Conservation (phyloP, 2,329 filamentous ascomycete genomes). For the Epicoccum sorghinum region DNA sequence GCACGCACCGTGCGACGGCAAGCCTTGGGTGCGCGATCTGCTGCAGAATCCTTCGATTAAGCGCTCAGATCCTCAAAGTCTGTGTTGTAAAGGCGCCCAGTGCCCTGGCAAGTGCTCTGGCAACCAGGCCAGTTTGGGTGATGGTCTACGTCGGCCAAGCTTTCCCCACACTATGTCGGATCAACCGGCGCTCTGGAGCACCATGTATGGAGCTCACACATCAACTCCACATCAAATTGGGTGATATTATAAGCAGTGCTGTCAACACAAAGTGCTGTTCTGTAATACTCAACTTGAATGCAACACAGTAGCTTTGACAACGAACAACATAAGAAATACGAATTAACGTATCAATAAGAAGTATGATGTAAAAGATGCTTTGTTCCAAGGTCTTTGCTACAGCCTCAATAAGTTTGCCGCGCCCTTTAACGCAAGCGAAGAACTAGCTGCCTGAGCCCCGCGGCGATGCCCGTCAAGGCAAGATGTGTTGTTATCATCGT, state of each 20-base stretch:
- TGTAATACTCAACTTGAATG: no score
- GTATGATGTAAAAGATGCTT: neutral
- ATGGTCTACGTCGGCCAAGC: constrained; percentile 43
- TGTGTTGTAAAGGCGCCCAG: constrained; percentile 19
- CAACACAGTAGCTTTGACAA: no score
- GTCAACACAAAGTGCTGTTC: neutral
- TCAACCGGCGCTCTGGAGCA: constrained; percentile 25
- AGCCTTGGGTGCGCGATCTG: constrained; percentile 22
- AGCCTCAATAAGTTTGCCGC: constrained; percentile 22
- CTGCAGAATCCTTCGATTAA: constrained; percentile 26
- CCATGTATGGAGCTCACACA: constrained; percentile 26
- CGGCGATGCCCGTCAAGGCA: constrained; percentile 22
- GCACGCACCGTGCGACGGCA: constrained; percentile 20
- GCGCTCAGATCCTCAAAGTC: constrained; percentile 26
- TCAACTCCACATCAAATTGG: neutral
- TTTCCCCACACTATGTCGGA: constrained; percentile 35
- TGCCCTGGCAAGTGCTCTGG: neutral
- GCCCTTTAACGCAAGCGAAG: constrained; percentile 17
- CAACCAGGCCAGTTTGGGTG: constrained; percentile 22
- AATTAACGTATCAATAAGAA: neutral
- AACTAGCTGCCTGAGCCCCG: constrained; percentile 23
- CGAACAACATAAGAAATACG: no score
- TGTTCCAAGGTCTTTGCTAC: constrained; percentile 6
- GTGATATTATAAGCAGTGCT: neutral
- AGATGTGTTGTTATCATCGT: constrained; percentile 25